Base-by-base conservation (phyloP, 495 filamentous ascomycete genomes). In the Xylaria venustula region DNA sequence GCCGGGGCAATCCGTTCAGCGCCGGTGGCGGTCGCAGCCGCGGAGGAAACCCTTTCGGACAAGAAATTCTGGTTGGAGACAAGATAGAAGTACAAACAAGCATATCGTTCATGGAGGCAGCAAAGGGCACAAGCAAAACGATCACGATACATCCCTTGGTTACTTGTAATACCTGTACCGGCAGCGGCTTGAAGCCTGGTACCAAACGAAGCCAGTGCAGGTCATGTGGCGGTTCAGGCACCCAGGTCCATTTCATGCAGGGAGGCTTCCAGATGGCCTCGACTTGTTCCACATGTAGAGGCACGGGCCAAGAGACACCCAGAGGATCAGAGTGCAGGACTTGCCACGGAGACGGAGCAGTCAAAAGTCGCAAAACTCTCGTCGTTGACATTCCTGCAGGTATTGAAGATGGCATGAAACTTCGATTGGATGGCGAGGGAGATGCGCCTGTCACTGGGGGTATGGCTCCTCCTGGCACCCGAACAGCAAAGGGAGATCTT, bases 181-280 rank as follows among this genome's bases (percentile, higher is more conserved):
- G 94, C 44, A 88, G 79, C 67, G 94, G 94, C 11, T 47, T 98
- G 77, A 97, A 97, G 77, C 73, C 86, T 44, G 92, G 93, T 2
- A 81, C 88, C 15, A 85, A 87, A 68, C 79, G 86, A 60, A 79
- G 85, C 9, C 79, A 85, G 61, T 98, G 94, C 76, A 85, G 85
- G 64, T 79, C 81, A 32, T 98, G 94, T 74, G 87, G 87, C 54
- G 94, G 94, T 4, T 90, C 92, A 11, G 94, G 94, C 48, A 89
- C 89, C 32, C 83, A 88, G 60, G 87, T 97, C 19, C 91, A 96
- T 74, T 85, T 91, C 67, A 88, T 97, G 82, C 85, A 90, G 66
- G 92, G 91, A 32, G 93, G 92, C 15, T 98, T 98, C 78, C 93
- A 97, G 76, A 91, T 98, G 85, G 89, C 88, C 8, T 90, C 90